Conservation (phyloP, 2,329 filamentous ascomycete species). For the Hansfordia pulvinata region DNA sequence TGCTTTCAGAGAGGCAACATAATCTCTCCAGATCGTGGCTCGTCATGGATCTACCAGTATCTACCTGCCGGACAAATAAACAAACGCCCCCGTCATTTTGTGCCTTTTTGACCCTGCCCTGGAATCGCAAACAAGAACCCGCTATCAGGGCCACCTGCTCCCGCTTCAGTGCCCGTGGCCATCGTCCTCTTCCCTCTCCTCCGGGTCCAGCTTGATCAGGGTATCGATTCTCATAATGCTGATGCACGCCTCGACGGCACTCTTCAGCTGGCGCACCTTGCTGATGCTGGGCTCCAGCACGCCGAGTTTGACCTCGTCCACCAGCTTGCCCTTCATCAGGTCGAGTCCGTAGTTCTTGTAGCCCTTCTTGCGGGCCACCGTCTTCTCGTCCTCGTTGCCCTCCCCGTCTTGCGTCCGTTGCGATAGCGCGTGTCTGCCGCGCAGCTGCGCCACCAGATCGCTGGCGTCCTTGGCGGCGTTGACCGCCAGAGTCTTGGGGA, state of each 20-base stretch:
- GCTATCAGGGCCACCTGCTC: too few relatives aligned
- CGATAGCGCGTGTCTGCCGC: constrained; percentile 84
- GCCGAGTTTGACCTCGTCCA: constrained; percentile 87
- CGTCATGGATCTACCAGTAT: too few relatives aligned
- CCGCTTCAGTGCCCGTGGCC: constrained; percentile 64
- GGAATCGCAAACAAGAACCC: too few relatives aligned
- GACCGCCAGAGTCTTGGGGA: constrained; percentile 91
- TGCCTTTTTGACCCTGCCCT: too few relatives aligned
- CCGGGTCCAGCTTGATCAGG: constrained; percentile 92
- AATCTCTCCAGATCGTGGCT: too few relatives aligned
- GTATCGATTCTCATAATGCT: constrained; percentile 99
- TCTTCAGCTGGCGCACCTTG: constrained; percentile 97
- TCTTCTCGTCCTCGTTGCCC: constrained; percentile 74
- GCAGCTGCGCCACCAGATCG: constrained; percentile 88
- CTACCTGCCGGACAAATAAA: too few relatives aligned
- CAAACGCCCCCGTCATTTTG: too few relatives aligned
- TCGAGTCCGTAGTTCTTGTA: constrained; percentile 99
- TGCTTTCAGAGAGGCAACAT: too few relatives aligned
- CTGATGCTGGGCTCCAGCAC: constrained; percentile 95
- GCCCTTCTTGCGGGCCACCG: constrained; percentile 81
- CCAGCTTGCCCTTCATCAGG: constrained; percentile 74
- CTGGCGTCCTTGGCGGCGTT: constrained; percentile 96
- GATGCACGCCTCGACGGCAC: constrained; percentile 94
- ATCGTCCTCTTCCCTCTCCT: constrained; percentile 65
- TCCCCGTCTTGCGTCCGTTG: constrained; percentile 86